Base-by-base conservation (phyloP, 116 monocot species). In the Phalaenopsis hybrid region DNA sequence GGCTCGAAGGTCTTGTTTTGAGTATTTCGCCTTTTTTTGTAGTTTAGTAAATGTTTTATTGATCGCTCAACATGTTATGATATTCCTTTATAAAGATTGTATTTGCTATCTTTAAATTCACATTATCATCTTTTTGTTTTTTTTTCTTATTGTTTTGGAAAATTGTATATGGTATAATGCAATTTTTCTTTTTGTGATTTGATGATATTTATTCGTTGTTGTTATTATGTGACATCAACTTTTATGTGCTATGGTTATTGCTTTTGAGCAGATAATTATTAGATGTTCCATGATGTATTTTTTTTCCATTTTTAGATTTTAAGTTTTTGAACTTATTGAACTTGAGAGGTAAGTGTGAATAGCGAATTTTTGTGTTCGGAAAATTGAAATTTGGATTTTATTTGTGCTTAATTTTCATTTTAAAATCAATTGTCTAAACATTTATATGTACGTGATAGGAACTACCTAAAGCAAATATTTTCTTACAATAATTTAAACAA, bases 1-100 rank as follows among this genome's bases (percentile, higher is more conserved):
- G 82, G 98, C 92, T 77, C 76, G 98, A 79, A 94, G 94, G 95
- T 94, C 83, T 51, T 46, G 13, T 41, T 77, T 87, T 84, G 77
- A 80, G 76, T 58, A 25, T 70, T 77, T 23, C 52, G n/a, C n/a
- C 15, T 4, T 55, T 55, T 48, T 48, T 15, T 13, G 4, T n/a
- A 9, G 20, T 75, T 46, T 37, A 23, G 20, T 31, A 81, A 34
- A 45, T 77, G 0, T 11, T 78, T 43, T 16, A 61, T 76, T 61
- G 41, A 79, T 37, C 6, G 72, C 16, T 72, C 7, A 72, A 72
- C 37, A 37, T 72, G 10, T 25, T 72, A 15, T 11, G 11, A 16
- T 37, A 4, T 31, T 10, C 37, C 72, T 37, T 72, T 72, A 34
- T 37, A 41, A 37, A 72, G 72, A 72, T 63, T 23, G 21, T 18